These are phyloP conservation scores for Waltergamsia citrina DNA, from an alignment of 2,329 filamentous ascomycete species.

Conservation along the genomic window DNA sequence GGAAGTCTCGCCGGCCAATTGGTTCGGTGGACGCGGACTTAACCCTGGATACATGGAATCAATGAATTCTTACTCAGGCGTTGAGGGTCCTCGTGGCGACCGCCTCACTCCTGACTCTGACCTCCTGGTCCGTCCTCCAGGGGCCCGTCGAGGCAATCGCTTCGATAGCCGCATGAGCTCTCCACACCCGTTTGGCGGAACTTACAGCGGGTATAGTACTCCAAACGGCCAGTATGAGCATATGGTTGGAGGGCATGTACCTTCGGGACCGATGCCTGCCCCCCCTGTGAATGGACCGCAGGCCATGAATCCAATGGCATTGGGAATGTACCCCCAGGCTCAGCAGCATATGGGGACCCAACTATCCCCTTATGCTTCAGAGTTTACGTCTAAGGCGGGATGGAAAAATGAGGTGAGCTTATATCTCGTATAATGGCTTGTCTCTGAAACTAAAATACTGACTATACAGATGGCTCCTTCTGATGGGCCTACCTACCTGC, in stretches of 20 bases:
- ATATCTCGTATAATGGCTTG: background rate
- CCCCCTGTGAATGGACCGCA: slow-evolving; percentile 21
- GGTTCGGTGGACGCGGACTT: slow-evolving; percentile 32
- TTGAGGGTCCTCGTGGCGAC: slow-evolving; percentile 34
- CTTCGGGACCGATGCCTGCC: slow-evolving; percentile 20
- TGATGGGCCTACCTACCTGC: slow-evolving; percentile 68
- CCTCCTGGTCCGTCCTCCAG: slow-evolving; percentile 29
- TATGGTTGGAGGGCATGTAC: slow-evolving; percentile 19
- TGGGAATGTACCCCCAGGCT: slow-evolving; percentile 37
- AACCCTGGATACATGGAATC: slow-evolving; percentile 31
- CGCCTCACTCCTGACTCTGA: slow-evolving; percentile 40
- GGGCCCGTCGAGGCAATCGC: slow-evolving; percentile 34
- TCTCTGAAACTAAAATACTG: slow-evolving; percentile 5
- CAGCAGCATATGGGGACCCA: slow-evolving; percentile 52
- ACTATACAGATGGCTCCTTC: slow-evolving; percentile 31
- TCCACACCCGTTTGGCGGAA: slow-evolving; percentile 20
- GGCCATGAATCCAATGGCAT: slow-evolving; percentile 24
- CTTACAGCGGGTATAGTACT: slow-evolving; percentile 25
- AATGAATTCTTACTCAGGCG: slow-evolving; percentile 17
- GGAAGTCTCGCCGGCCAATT: slow-evolving; percentile 26
- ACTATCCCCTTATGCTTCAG: slow-evolving; percentile 63
- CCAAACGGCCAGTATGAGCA: slow-evolving; percentile 3
- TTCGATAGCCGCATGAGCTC: slow-evolving; percentile 34
- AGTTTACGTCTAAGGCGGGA: slow-evolving; percentile 52
- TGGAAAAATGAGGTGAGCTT: slow-evolving; percentile 47